A percentile compares a stretch with the other conserved stretches of the same genome.
Evolutionary conservation across 768 basidiomycete species (phyloP).

Genomic region (Phallus indusiatus): DNA sequence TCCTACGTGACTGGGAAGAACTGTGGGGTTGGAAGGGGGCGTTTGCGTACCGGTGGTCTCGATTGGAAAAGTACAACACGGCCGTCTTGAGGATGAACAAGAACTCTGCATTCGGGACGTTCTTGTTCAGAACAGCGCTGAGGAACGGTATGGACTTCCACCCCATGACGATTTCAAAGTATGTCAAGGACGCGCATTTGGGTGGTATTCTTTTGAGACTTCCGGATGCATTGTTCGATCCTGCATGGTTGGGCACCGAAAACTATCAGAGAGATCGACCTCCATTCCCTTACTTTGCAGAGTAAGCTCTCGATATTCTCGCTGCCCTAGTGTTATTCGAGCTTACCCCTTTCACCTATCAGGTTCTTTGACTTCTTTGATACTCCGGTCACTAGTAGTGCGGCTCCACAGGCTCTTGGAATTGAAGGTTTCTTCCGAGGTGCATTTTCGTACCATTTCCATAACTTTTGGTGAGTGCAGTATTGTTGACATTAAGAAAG

Average conservation of each 20-base stretch:
- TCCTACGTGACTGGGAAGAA: conserved; percentile 97
- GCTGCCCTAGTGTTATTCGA: background rate
- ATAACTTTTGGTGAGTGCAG: conserved; percentile 72
- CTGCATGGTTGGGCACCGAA: conserved; percentile 94
- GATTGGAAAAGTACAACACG: conserved; percentile 89
- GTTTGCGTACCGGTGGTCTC: conserved; percentile 95
- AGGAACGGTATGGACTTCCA: conserved; percentile 95
- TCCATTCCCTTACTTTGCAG: conserved; percentile 87
- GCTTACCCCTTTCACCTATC: conserved; percentile 9
- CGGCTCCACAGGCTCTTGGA: conserved; percentile 79
- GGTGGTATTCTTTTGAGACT: conserved; percentile 78
- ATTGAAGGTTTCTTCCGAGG: conserved; percentile 96
- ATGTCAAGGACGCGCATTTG: conserved; percentile 80
- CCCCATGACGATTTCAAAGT: conserved; percentile 88
- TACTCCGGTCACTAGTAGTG: conserved; percentile 61
- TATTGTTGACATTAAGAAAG: background rate
- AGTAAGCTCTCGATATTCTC: conserved; percentile 35
- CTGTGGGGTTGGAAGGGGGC: conserved; percentile 95
- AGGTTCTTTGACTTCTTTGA: conserved; percentile 90
- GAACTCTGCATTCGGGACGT: conserved; percentile 81
- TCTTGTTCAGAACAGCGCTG: conserved; percentile 89
- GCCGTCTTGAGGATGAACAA: conserved; percentile 93
- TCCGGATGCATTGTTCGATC: conserved; percentile 93
- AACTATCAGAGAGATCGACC: conserved; percentile 86
- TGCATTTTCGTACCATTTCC: conserved; percentile 93